Conservation (phyloP, 257 asterid genomes). For the Penstemon barbatus region DNA sequence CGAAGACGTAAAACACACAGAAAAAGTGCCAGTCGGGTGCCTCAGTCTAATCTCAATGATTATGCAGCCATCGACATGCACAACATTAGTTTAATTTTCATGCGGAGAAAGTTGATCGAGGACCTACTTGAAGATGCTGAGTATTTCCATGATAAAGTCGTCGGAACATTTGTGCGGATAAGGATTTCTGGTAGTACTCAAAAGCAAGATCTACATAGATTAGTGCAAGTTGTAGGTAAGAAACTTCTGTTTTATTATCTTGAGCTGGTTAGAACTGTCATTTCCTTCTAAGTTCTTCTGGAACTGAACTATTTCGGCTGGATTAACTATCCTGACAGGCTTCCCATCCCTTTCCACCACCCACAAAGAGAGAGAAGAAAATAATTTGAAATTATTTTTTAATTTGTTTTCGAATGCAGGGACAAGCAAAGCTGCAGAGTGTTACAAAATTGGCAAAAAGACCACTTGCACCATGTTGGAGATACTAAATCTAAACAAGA, state of each 20-base stretch:
- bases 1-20: slow-evolving; percentile 73
- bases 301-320: neutral
- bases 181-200: slow-evolving; percentile 81
- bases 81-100: slow-evolving; percentile 79
- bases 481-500: slow-evolving; percentile 88
- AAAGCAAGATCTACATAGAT: slow-evolving; percentile 96
- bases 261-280: slow-evolving; percentile 18
- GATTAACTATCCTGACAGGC: no score
- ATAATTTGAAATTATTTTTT: no score
- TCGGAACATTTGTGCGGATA: slow-evolving; percentile 92
- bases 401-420: slow-evolving; percentile 50
- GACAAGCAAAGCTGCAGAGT: slow-evolving; percentile 74
- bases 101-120: slow-evolving; percentile 91
- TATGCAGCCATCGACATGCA: slow-evolving; percentile 96
- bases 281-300: slow-evolving; percentile 9
- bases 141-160: slow-evolving; percentile 65
- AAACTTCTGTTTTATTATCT: slow-evolving; percentile 25
- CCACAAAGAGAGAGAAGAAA: no score
- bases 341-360: neutral
- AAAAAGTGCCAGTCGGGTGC: slow-evolving; percentile 45
- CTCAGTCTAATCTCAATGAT: slow-evolving; percentile 89
- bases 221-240: slow-evolving; percentile 96
- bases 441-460: slow-evolving; percentile 90
- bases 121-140: slow-evolving; percentile 88
- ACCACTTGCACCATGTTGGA: slow-evolving; percentile 80